Base-by-base conservation (phyloP, 768 basidiomycete genomes). In the Pilatotrama ljubarskyi region DNA sequence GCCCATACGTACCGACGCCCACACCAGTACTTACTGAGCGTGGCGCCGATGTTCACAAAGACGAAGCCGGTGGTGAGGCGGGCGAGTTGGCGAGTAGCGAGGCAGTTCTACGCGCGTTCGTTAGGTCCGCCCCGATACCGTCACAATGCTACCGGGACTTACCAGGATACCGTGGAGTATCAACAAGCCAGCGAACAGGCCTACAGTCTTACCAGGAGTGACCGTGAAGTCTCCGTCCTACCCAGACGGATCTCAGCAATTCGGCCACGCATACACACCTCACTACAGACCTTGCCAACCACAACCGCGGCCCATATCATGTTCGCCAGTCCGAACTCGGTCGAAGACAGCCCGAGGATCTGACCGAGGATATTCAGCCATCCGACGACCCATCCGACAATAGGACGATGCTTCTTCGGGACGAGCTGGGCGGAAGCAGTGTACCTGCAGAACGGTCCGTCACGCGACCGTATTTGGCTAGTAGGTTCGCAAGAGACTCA, bases 341-440 rank as follows among this genome's bases (percentile, higher is more conserved):
- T 93, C 2, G 90, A 93, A 7, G 92, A 88, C 49, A 93, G 78
- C 26, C 93, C 93, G 13, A 92, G 91, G 56, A 92, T 84, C 73
- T 93, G 91, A 82, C 87, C 90, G 15, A 91, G 82, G 41, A 91
- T 84, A 69, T 93, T 93, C 43, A 93, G 79, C 90, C 90, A 91
- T 49, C 90, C 90, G 17, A 91, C 89, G 10, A 89, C 73, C 88
- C 88, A 90, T 26, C 88, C 88, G 36, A 90, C 88, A 69, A 76
- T 82, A 38, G 89, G 84, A 51, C 89, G 83, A 67, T 88, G 80
- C 56, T 72, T 80, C 63, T 76, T 80, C 0, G 89, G 90, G 5
- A 84, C 84, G 9, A 90, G 75, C 67, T 85, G 84, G n/a, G 88
- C 88, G 25, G 89, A 90, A 3, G 90, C 90, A n/a, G 88, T 89